Evolutionary conservation across 164 flowering plant species (phyloP).

Genomic region (Annona squamosa): DNA sequence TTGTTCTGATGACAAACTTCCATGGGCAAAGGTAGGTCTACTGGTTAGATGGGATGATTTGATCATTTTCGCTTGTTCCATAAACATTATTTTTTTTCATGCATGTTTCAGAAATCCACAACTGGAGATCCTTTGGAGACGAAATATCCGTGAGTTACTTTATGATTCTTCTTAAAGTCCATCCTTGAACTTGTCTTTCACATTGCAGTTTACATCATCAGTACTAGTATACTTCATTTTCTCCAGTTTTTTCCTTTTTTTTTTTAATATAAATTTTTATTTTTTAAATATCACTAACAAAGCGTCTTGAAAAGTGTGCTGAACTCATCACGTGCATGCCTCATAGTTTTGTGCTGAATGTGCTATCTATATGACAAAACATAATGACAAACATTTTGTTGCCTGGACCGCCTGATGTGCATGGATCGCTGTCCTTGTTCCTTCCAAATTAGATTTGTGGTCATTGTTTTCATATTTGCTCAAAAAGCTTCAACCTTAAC

Average conservation of each 20-base stretch:
- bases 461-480: neutral
- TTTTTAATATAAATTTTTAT: neutral
- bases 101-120: conserved; percentile 58
- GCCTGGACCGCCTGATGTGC: neutral
- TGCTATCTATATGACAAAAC: neutral
- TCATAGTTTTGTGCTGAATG: neutral
- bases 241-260: neutral
- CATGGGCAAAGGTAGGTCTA: conserved; percentile 86
- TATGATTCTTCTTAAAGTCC: neutral
- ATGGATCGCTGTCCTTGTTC: neutral
- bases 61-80: neutral
- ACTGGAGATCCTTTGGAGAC: conserved; percentile 75
- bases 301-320: neutral
- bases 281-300: too few relatives aligned
- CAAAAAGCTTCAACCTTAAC: neutral
- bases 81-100: neutral
- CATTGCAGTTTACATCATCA: neutral
- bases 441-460: neutral
- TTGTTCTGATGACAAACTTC: conserved; percentile 93
- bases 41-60: neutral
- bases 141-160: conserved; percentile 78
- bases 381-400: neutral
- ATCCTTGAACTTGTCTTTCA: neutral
- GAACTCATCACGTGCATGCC: neutral
- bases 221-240: neutral